Evolutionary conservation across 2,329 filamentous ascomycete genomes (phyloP).

Genomic region (Fusarium decemcellulare): DNA sequence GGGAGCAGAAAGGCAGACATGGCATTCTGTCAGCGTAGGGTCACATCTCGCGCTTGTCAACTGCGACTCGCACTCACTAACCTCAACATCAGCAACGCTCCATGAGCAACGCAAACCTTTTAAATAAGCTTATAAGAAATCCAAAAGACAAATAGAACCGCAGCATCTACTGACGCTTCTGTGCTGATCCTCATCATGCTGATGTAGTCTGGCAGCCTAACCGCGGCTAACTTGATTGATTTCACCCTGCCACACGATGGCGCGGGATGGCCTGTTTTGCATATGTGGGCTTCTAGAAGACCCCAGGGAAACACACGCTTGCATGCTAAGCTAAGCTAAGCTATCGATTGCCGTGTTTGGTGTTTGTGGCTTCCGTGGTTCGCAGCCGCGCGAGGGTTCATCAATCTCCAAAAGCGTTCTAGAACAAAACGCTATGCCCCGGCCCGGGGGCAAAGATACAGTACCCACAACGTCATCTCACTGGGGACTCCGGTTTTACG

Average conservation of each 20-base stretch:
- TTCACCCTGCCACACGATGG: background rate
- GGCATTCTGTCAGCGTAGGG: background rate
- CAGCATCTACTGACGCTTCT: background rate
- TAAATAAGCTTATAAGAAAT: too few species aligned
- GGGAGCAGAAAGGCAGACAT: background rate
- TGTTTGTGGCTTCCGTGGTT: background rate
- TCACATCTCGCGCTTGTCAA: background rate
- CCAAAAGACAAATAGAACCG: too few species aligned
- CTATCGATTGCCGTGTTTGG: too few species aligned
- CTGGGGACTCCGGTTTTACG: background rate
- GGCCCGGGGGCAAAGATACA: constrained; percentile 29
- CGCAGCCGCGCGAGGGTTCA: background rate
- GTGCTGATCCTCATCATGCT: background rate
- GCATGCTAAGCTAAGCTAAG: background rate
- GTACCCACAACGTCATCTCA: constrained; percentile 38
- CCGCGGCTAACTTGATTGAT: background rate
- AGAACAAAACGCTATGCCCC: constrained; percentile 31
- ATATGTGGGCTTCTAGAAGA: background rate
- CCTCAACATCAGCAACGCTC: too few species aligned
- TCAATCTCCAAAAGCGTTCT: constrained; percentile 14
- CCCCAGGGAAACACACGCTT: background rate
- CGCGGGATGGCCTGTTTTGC: background rate
- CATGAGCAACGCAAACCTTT: too few species aligned
- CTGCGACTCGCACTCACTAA: background rate
- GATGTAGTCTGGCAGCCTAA: background rate